Evolutionary conservation across 805 yeast genomes (phyloP).

Genomic region (Saccharomycopsis sp.): DNA sequence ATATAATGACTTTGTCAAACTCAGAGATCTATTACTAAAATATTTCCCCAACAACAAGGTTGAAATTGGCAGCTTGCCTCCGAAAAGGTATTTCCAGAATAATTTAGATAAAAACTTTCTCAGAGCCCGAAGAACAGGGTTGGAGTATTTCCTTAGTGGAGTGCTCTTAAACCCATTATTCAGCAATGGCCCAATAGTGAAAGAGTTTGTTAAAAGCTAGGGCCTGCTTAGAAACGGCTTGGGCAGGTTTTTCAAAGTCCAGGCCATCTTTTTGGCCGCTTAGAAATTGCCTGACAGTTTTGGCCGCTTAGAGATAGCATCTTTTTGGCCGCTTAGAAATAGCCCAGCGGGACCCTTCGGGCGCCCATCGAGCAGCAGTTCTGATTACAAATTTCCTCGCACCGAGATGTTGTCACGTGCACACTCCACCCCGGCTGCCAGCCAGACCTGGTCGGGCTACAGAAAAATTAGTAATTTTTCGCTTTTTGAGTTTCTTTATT

Average conservation of each 20-base stretch:
- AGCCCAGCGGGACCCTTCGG: not conserved
- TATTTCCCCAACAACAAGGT: conserved; percentile 18
- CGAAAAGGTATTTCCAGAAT: conserved; percentile 12
- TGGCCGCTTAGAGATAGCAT: too few species aligned
- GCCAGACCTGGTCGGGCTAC: not conserved
- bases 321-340: not conserved
- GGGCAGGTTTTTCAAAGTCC: too few species aligned
- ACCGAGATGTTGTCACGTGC: not conserved
- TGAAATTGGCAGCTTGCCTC: conserved; percentile 18
- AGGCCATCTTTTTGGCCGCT: too few species aligned
- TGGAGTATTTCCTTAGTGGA: conserved; percentile 18
- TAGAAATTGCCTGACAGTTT: too few species aligned
- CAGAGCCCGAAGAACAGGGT: conserved; percentile 14
- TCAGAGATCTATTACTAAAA: conserved; percentile 11
- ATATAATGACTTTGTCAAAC: conserved; percentile 19
- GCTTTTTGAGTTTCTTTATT: not conserved
- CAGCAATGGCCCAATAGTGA: conserved; percentile 12
- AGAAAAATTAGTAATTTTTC: not conserved
- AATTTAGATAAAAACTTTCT: conserved; percentile 16
- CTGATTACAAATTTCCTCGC: not conserved
- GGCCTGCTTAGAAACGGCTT: too few species aligned
- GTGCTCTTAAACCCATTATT: conserved; percentile 19
- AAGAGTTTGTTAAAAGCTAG: conserved; percentile 11
- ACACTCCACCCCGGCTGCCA: not conserved
- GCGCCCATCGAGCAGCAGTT: not conserved